phyloP scores from a whole-genome alignment of 2,329 filamentous ascomycete genomes.

The Cercospora sojina region DNA sequence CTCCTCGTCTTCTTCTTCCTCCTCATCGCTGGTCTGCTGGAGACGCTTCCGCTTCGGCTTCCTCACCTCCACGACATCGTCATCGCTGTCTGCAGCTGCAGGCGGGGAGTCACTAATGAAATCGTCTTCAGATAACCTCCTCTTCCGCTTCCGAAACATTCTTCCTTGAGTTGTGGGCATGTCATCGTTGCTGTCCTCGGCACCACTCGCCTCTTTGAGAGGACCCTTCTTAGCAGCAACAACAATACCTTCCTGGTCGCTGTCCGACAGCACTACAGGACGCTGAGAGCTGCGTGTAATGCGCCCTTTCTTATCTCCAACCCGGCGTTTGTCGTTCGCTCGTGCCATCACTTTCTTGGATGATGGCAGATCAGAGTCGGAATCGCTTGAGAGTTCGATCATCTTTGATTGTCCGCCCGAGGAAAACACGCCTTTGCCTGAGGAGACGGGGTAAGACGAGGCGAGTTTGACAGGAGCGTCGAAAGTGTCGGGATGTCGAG shows the following conservation, averaged over 20 bases:
- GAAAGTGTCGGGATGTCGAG: constrained; percentile 27
- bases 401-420: constrained; percentile 24
- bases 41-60: constrained; percentile 22
- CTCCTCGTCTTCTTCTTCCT: constrained; percentile 26
- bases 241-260: constrained; percentile 16
- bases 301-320: neutral
- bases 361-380: constrained; percentile 23
- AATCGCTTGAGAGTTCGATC: constrained; percentile 29
- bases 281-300: constrained; percentile 16
- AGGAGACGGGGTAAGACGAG: constrained; percentile 25
- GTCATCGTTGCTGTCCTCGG: constrained; percentile 29
- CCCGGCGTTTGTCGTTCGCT: constrained; percentile 8
- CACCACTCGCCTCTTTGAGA: neutral
- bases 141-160: constrained; percentile 25
- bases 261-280: constrained; percentile 20
- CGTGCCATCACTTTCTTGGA: constrained; percentile 9
- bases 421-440: constrained; percentile 34
- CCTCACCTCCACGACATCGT: constrained; percentile 31
- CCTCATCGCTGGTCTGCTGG: constrained; percentile 16
- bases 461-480: constrained; percentile 27
- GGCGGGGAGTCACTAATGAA: constrained; percentile 31
- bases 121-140: constrained; percentile 22
- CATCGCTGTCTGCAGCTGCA: constrained; percentile 32
- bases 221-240: neutral
- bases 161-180: constrained; percentile 35